Base-by-base conservation (phyloP, 805 yeast genomes). In the Maudiozyma barnettii region DNA sequence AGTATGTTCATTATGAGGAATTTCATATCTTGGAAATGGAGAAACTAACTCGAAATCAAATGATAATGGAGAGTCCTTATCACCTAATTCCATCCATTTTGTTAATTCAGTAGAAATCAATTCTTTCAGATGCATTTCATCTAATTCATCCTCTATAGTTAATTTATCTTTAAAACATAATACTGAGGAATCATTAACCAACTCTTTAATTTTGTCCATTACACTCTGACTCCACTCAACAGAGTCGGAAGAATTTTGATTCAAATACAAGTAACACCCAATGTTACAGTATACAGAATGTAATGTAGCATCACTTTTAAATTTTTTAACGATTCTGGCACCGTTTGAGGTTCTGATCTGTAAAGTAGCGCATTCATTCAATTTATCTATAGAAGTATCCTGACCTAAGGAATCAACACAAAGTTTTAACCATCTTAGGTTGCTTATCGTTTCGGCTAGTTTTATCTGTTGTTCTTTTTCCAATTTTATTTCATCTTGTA, bases 161-260 rank as follows among this genome's bases (percentile, higher is more conserved):
- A 47, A 47, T 2, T 38, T 36, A 33, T 53, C 54, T 35, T 57
- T 54, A 46, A 61, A 61, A 39, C 60, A 57, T 22, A 60, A 43
- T 7, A 51, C 49, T 4, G 45, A 30, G 3, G 44, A 48, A 43
- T 44, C 58, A 12, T 51, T 47, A 1, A 47, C 30, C 13, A 61
- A 37, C 12, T 47, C 48, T 9, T 46, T 38, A 9, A 61, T 45
- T 45, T 54, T 60, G 13, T 78, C 79, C 19, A 68, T 70, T 13
- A 85, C 76, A 2, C 67, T 66, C 2, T 71, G 73, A n/a, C 81
- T 63, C 59, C 90, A 87, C 58, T 79, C 88, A 5, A 70, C 56
- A 0, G 93, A 91, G 54, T 83, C 81, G 56, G 26, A 23, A 26
- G 85, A 77, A 51, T 82, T 46, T 19, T 54, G 48, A 1, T 52